These are phyloP conservation scores for Gossypium schwendimanii DNA, from an alignment of 441 rosid genomes.

Conservation along the genomic window DNA sequence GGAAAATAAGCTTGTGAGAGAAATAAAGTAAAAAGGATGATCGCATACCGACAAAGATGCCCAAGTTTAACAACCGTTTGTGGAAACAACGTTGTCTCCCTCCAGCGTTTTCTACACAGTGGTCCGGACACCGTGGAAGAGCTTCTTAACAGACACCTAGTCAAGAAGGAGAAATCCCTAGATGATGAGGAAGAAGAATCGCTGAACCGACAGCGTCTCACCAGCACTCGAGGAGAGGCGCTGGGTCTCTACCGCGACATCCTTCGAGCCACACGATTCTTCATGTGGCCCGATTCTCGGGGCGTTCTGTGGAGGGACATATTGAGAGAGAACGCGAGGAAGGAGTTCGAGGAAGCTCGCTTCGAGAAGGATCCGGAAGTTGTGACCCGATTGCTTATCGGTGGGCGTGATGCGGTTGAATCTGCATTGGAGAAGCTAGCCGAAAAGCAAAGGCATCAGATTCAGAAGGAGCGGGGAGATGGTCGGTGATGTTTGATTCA, in stretches of 20 bases:
- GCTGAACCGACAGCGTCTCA: constrained; percentile 45
- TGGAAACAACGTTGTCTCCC: background rate
- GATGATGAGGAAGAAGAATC: constrained; percentile 58
- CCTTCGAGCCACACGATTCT: constrained; percentile 69
- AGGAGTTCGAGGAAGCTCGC: constrained; percentile 73
- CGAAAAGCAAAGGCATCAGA: constrained; percentile 64
- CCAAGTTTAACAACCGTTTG: constrained; percentile 14
- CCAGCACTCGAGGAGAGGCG: constrained; percentile 66
- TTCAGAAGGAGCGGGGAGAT: constrained; percentile 41
- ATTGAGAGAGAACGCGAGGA: constrained; percentile 72
- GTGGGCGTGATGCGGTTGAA: constrained; percentile 71
- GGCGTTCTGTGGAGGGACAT: constrained; percentile 74
- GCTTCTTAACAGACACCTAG: constrained; percentile 65
- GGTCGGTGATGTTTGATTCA: constrained; percentile 11
- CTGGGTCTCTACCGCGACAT: constrained; percentile 75
- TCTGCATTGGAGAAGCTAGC: constrained; percentile 62
- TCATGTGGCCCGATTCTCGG: constrained; percentile 62
- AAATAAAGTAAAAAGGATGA: constrained; percentile 18
- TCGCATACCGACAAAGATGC: constrained; percentile 40
- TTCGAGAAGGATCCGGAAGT: constrained; percentile 76
- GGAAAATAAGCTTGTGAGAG: background rate
- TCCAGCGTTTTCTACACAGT: constrained; percentile 39
- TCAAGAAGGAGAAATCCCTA: constrained; percentile 48
- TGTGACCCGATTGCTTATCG: constrained; percentile 61
- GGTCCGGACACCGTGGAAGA: constrained; percentile 84